Percentiles rank a stretch among this genome's conserved stretches.
Evolutionary conservation across 2,329 filamentous ascomycete species (phyloP).

Genomic region (Curvularia sp.): DNA sequence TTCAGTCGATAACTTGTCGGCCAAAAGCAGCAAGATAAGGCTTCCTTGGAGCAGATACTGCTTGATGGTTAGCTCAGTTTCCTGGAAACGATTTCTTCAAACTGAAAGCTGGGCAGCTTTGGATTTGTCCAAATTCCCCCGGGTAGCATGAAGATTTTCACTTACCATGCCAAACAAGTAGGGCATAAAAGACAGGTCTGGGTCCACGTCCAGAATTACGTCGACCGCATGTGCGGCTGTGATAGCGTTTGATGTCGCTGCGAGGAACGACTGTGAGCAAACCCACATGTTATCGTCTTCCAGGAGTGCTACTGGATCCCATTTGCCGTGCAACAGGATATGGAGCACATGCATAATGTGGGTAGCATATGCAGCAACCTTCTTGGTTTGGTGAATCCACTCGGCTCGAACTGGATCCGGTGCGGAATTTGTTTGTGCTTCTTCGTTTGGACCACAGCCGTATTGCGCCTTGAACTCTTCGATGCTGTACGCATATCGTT

Average conservation of each 20-base stretch:
- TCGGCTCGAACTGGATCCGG: conserved; percentile 63
- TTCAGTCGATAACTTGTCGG: conserved; percentile 85
- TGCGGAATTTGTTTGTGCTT: conserved; percentile 45
- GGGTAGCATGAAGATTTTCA: conserved; percentile 25
- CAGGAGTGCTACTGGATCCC: conserved; percentile 88
- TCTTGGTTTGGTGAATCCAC: conserved; percentile 81
- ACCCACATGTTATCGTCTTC: conserved; percentile 96
- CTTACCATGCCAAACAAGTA: conserved; percentile 86
- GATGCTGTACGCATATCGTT: conserved; percentile 80
- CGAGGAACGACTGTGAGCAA: conserved; percentile 84
- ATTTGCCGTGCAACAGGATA: conserved; percentile 87
- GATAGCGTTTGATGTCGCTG: conserved; percentile 85
- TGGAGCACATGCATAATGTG: conserved; percentile 95
- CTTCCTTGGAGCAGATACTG: conserved; percentile 84
- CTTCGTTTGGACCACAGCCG: conserved; percentile 43
- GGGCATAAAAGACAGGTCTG: conserved; percentile 92
- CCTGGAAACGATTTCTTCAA: not conserved
- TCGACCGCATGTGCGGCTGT: conserved; percentile 85
- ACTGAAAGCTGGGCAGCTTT: not conserved
- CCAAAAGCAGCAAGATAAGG: conserved; percentile 83
- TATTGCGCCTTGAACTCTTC: conserved; percentile 67
- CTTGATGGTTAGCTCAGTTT: conserved; percentile 12
- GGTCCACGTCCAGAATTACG: conserved; percentile 87
- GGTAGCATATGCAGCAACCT: conserved; percentile 86
- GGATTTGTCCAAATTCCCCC: not conserved